phyloP scores from a whole-genome alignment of 768 basidiomycete genomes.

The Lactarius sanguifluus region DNA sequence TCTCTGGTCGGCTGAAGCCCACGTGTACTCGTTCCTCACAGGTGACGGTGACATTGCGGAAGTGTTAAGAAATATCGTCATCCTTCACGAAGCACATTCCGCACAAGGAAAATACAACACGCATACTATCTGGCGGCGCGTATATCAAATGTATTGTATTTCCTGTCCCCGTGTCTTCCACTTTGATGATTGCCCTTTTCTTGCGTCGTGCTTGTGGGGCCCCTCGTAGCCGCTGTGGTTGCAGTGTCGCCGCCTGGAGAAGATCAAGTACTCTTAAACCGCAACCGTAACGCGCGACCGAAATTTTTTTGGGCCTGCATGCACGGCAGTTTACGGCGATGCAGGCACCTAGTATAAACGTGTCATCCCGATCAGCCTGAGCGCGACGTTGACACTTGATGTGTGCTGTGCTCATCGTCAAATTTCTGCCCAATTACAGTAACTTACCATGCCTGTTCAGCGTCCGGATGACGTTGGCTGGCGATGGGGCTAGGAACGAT shows the following conservation, averaged over 20 bases:
- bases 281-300: neutral
- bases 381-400: too few species aligned
- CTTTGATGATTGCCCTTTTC: too few species aligned
- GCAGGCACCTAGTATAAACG: neutral
- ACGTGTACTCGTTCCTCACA: neutral
- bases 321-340: neutral
- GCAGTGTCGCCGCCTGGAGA: neutral
- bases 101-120: neutral
- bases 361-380: too few species aligned
- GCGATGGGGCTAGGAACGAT: too few species aligned
- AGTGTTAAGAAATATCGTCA: neutral
- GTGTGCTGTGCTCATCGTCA: neutral
- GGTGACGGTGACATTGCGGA: neutral
- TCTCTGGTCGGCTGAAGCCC: neutral
- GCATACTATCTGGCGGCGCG: neutral
- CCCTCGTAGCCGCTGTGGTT: neutral
- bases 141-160: neutral
- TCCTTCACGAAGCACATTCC: too few species aligned
- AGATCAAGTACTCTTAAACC: neutral
- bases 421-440: too few species aligned
- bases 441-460: too few species aligned
- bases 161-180: too few species aligned
- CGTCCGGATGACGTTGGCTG: too few species aligned
- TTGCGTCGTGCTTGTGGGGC: neutral
- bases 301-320: too few species aligned